Percentiles rank a stretch among this genome's conserved stretches.
These are phyloP conservation scores for Solanum lignicaule DNA, from an alignment of 257 asterid species.

Conservation along the genomic window DNA sequence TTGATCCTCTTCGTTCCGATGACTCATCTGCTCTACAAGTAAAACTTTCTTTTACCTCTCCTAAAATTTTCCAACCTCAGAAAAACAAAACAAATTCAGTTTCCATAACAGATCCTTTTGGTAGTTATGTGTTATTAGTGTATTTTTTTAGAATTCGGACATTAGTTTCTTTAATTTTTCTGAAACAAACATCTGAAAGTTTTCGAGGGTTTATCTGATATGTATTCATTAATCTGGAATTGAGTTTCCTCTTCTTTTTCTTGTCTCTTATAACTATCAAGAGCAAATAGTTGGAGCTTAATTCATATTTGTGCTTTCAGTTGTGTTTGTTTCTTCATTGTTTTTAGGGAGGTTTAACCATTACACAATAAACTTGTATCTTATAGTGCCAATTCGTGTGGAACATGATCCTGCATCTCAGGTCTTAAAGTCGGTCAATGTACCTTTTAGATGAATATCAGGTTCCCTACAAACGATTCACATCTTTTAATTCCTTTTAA, in stretches of 20 bases:
- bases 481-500: neutral
- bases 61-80: neutral
- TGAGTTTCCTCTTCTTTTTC: neutral
- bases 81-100: neutral
- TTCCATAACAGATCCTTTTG: neutral
- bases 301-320: neutral
- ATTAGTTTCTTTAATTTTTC: neutral
- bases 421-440: neutral
- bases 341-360: neutral
- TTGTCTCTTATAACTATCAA: neutral
- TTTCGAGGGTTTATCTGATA: neutral
- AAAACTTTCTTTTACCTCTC: neutral
- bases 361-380: neutral
- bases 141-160: neutral
- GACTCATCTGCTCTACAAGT: slow-evolving; percentile 47
- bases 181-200: neutral
- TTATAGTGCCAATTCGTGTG: neutral
- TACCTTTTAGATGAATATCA: neutral
- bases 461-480: neutral
- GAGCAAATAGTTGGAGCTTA: neutral
- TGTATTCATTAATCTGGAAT: neutral
- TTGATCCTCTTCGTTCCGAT: slow-evolving; percentile 62
- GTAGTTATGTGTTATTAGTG: neutral
- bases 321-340: neutral
- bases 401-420: neutral